Conservation (phyloP, 2,329 filamentous ascomycete genomes). For the Ophiocordyceps camponoti-floridani region DNA sequence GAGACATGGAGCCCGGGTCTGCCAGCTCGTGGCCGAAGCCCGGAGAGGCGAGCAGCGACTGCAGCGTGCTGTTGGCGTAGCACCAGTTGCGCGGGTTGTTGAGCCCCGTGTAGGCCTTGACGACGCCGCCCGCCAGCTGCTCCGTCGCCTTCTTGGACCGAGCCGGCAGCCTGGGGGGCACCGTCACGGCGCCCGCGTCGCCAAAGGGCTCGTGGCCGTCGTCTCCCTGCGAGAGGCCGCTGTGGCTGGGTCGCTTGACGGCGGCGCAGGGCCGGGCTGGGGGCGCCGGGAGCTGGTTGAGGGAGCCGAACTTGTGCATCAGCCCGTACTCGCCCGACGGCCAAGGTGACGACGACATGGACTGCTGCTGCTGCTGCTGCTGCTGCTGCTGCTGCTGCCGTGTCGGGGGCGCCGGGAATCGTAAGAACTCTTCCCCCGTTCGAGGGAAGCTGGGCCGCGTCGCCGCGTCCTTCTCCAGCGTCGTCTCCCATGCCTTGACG, state of each 20-base stretch:
- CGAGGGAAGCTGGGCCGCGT: slow-evolving; percentile 40
- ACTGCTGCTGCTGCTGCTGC: slow-evolving; percentile 39
- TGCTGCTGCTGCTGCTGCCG: no score
- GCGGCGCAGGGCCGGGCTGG: slow-evolving; percentile 52
- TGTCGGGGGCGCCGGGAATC: slow-evolving; percentile 58
- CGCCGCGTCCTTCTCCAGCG: slow-evolving; percentile 46
- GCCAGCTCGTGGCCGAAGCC: slow-evolving; percentile 48
- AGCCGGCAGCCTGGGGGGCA: slow-evolving; percentile 16
- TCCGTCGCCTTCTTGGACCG: slow-evolving; percentile 18
- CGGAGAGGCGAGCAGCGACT: slow-evolving; percentile 61
- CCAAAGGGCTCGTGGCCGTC: slow-evolving; percentile 17
- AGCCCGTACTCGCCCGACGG: slow-evolving; percentile 6
- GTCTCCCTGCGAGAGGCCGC: slow-evolving; percentile 39
- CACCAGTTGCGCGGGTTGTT: slow-evolving; percentile 70
- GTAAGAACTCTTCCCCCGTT: slow-evolving; percentile 68
- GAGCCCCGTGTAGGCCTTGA: slow-evolving; percentile 38
- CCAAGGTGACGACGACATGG: slow-evolving; percentile 33
- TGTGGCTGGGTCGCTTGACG: slow-evolving; percentile 57
- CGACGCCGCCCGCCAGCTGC: slow-evolving; percentile 19
- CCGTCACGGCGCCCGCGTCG: slow-evolving; percentile 21
- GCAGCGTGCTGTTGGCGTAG: slow-evolving; percentile 83
- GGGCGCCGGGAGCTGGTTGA: slow-evolving; percentile 33
- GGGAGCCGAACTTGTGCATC: slow-evolving; percentile 18
- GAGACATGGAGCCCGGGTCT: slow-evolving; percentile 36
- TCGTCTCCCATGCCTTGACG: slow-evolving; percentile 63